These are phyloP conservation scores for Gossypium rotundifolium DNA, from an alignment of 345 rosid genomes.

Conservation along the genomic window DNA sequence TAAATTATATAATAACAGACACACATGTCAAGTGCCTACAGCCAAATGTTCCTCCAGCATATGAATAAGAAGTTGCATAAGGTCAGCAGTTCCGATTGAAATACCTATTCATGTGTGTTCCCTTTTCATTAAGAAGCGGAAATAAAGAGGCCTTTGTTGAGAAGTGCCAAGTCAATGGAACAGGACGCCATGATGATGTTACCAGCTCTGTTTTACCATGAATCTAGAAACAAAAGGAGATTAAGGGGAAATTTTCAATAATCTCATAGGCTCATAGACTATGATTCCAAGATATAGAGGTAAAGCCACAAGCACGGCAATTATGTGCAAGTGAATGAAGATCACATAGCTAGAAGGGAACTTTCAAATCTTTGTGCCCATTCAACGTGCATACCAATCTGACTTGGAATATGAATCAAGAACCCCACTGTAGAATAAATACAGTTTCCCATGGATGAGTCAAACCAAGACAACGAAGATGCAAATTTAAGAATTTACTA, in stretches of 20 bases:
- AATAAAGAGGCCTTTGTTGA: slow-evolving; percentile 62
- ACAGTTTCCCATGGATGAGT: background rate
- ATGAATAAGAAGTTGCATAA: background rate
- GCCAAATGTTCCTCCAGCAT: background rate
- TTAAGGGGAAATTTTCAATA: slow-evolving; percentile 9
- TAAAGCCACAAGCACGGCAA: background rate
- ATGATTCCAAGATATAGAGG: slow-evolving; percentile 11
- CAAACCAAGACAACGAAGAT: slow-evolving; percentile 1
- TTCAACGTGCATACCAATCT: background rate
- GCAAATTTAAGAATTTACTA: background rate
- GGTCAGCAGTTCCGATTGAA: slow-evolving; percentile 6
- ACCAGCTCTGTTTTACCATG: slow-evolving; percentile 88
- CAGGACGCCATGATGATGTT: slow-evolving; percentile 84
- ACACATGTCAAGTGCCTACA: background rate
- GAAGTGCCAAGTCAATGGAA: slow-evolving; percentile 94
- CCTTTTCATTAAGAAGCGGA: slow-evolving; percentile 78
- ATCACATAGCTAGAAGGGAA: background rate
- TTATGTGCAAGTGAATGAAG: slow-evolving; percentile 1
- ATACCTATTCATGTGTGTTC: slow-evolving; percentile 77
- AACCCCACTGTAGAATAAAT: background rate
- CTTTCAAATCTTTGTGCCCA: slow-evolving; percentile 1
- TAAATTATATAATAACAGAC: background rate
- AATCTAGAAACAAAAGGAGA: slow-evolving; percentile 45
- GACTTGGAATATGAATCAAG: background rate
- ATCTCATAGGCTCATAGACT: slow-evolving; percentile 14